Evolutionary conservation across 2,329 filamentous ascomycete species (phyloP).

Genomic region (Penicillium sp.): DNA sequence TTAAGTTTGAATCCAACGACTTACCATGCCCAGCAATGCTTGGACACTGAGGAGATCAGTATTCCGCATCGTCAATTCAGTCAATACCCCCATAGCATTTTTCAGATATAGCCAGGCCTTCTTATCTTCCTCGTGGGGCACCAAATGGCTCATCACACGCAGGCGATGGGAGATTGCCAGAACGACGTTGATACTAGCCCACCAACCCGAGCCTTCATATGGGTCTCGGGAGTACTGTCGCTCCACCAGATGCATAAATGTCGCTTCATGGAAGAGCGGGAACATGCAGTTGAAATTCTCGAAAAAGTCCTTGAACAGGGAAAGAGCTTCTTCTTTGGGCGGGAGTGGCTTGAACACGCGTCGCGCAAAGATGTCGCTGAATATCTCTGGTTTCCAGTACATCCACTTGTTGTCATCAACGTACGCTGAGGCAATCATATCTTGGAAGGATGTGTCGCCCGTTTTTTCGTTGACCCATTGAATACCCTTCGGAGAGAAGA

Average conservation of each 20-base stretch:
- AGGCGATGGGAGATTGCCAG: conserved; percentile 91
- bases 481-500: conserved; percentile 97
- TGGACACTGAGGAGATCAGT: conserved; percentile 95
- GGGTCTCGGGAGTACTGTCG: conserved; percentile 90
- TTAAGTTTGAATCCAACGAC: conserved; percentile 17
- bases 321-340: conserved; percentile 82
- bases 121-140: conserved; percentile 86
- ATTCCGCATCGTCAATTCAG: conserved; percentile 92
- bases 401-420: conserved; percentile 95
- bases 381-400: conserved; percentile 97
- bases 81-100: conserved; percentile 91
- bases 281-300: conserved; percentile 99
- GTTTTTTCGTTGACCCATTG: conserved; percentile 99
- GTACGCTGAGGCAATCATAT: conserved; percentile 90
- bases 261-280: conserved; percentile 94
- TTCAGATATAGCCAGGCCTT: conserved; percentile 96
- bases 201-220: conserved; percentile 96
- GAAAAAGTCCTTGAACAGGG: conserved; percentile 89
- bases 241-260: conserved; percentile 96
- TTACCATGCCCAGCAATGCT: conserved; percentile 83
- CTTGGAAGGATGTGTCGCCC: conserved; percentile 90
- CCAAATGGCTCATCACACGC: conserved; percentile 92
- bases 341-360: conserved; percentile 83
- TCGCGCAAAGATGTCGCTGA: conserved; percentile 86
- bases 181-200: conserved; percentile 93